phyloP scores from a whole-genome alignment of 352 stramenopile genomes.

The Pythium rishiriense region DNA sequence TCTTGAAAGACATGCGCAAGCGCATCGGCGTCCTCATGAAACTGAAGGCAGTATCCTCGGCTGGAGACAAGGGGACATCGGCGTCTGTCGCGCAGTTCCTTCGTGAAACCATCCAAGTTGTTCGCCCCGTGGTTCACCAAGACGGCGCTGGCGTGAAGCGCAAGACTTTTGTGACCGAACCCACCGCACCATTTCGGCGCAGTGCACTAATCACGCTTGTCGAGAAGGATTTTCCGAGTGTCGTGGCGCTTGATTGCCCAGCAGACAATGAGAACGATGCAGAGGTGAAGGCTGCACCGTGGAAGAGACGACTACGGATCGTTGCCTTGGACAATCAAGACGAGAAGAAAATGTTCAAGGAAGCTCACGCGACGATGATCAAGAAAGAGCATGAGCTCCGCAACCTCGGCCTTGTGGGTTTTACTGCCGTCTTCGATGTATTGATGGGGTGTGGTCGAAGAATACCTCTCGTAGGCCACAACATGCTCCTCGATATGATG shows the following conservation, averaged over 20 bases:
- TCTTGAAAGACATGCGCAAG: slow-evolving; percentile 21
- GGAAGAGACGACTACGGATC: slow-evolving; percentile 65
- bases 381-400: slow-evolving; percentile 40
- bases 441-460: slow-evolving; percentile 40
- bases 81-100: slow-evolving; percentile 6
- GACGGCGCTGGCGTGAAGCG: slow-evolving; percentile 25
- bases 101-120: slow-evolving; percentile 3
- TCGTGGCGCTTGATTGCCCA: slow-evolving; percentile 60
- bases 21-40: slow-evolving; percentile 8
- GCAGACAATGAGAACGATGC: slow-evolving; percentile 48
- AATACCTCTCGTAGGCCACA: slow-evolving; percentile 67
- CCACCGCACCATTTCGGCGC: slow-evolving; percentile 62
- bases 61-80: too few species aligned
- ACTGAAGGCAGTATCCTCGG: too few species aligned
- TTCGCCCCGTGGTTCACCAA: slow-evolving; percentile 12
- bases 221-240: slow-evolving; percentile 39
- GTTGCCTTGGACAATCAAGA: slow-evolving; percentile 26
- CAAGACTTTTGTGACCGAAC: slow-evolving; percentile 54
- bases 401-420: slow-evolving; percentile 62
- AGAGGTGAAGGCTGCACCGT: slow-evolving; percentile 43
- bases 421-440: slow-evolving; percentile 63
- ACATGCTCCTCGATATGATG: slow-evolving; percentile 80
- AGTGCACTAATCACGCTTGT: slow-evolving; percentile 56
- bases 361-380: slow-evolving; percentile 14
- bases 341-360: neutral